Percentiles rank a stretch among this genome's conserved stretches.
Evolutionary conservation across 1,284 basidiomycete genomes (phyloP).

Genomic region (Trametes polyzona): DNA sequence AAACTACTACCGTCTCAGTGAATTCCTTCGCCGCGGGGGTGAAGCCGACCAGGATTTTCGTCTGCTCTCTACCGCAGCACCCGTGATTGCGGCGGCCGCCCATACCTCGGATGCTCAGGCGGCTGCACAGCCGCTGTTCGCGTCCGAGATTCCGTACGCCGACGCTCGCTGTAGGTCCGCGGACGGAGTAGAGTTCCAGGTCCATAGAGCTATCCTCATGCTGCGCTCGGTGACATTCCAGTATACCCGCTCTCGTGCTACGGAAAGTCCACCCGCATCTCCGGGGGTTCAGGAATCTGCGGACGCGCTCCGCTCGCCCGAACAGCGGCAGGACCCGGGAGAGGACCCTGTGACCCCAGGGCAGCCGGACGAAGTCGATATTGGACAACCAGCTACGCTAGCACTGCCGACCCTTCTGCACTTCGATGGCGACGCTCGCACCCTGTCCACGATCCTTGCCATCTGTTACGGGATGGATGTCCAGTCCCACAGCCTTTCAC

Average conservation of each 20-base stretch:
- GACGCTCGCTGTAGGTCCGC: conserved; percentile 52
- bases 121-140: neutral
- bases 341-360: too few species aligned
- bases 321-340: too few species aligned
- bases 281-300: too few species aligned
- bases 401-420: neutral
- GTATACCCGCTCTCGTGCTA: too few species aligned
- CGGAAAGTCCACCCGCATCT: too few species aligned
- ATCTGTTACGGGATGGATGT: conserved; percentile 28
- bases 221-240: conserved; percentile 35
- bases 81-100: too few species aligned
- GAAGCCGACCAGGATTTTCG: neutral
- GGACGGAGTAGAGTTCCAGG: conserved; percentile 49
- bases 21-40: conserved; percentile 1
- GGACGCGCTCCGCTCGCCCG: too few species aligned
- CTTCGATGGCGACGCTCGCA: conserved; percentile 12
- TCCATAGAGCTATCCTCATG: conserved; percentile 47
- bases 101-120: neutral
- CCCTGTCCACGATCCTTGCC: conserved; percentile 13
- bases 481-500: neutral
- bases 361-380: too few species aligned
- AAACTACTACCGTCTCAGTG: conserved; percentile 17
- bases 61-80: neutral
- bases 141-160: neutral
- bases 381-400: too few species aligned